Evolutionary conservation across 148 eudicot species (phyloP).

Genomic region (Salicornia ramosissima): DNA sequence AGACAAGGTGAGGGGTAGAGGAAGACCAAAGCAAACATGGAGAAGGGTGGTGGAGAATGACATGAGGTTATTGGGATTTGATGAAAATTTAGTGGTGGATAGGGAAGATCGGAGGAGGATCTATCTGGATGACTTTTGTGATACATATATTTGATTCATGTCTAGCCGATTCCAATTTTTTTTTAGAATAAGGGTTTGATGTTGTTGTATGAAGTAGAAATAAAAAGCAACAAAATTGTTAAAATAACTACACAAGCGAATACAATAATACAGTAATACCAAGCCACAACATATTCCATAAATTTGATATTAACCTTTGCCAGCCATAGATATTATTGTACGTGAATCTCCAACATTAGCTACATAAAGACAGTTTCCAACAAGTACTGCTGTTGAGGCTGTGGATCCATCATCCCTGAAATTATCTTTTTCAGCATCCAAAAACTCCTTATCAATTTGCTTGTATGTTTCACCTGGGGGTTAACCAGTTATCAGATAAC

Average conservation of each 20-base stretch:
- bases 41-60: no score
- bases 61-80: no score
- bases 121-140: no score
- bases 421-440: slow-evolving; percentile 86
- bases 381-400: slow-evolving; percentile 93
- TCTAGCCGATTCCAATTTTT: no score
- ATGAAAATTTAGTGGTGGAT: no score
- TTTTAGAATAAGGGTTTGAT: no score
- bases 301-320: slow-evolving; percentile 51
- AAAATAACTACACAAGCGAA: slow-evolving; percentile 4
- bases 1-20: no score
- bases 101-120: no score
- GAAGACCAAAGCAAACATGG: no score
- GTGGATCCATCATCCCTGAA: slow-evolving; percentile 97
- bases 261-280: neutral
- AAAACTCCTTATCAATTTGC: slow-evolving; percentile 67
- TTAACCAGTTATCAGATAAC: slow-evolving; percentile 19
- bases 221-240: neutral
- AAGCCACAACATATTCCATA: slow-evolving; percentile 1
- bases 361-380: slow-evolving; percentile 86
- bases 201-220: no score
- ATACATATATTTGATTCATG: no score
- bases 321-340: slow-evolving; percentile 77
- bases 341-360: slow-evolving; percentile 99
- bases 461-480: slow-evolving; percentile 82